Evolutionary conservation across 305 asterid species (phyloP), one percentile per base, ranked within the genome.

Genomic region (Fraxinus velutina): DNA sequence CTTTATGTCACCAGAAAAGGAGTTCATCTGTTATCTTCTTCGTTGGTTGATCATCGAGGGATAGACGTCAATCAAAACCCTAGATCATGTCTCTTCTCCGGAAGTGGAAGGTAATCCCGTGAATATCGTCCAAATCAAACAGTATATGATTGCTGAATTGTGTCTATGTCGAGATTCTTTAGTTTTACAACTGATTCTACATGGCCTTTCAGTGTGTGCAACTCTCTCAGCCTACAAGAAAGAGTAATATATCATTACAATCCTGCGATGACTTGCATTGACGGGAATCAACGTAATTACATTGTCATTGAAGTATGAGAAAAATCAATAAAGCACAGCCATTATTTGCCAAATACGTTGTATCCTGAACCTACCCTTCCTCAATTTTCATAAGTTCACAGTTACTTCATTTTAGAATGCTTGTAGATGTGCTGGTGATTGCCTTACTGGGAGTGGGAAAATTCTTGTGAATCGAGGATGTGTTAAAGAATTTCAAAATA

Each of bases 141-240:
- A 1, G 97, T 90, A 89, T 93, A 90, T 0, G 93, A 81, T 78
- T 92, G 96, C 73, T 89, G 93, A 42, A 91, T 90, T 1, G 92
- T 90, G 80, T 89, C 91, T 37, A 90, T 91, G 85, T 88, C 94
- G 0, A 92, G 93, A 85, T 90, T 90, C 94, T 92, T 92, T 89
- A 90, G 66, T 86, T 88, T 91, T 82, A 93, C 90, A 6, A 92
- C 93, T 0, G 92, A 87, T 74, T 92, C 97, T 4, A 90, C 92
- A 0, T 87, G 92, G 55, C 95, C 95, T 84, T 92, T 92, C 77
- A 92, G 86, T 3, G 92, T 91, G 72, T 24, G 78, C 84, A 89
- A 29, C 79, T 93, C 97, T 80, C 92, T 85, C 81, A 91, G 85
- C 89, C 95, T 92, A 90, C 85, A 84, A 80, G 57, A 47, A 47